Evolutionary conservation across 345 rosid species (phyloP).

Genomic region (Kernera saxatilis): DNA sequence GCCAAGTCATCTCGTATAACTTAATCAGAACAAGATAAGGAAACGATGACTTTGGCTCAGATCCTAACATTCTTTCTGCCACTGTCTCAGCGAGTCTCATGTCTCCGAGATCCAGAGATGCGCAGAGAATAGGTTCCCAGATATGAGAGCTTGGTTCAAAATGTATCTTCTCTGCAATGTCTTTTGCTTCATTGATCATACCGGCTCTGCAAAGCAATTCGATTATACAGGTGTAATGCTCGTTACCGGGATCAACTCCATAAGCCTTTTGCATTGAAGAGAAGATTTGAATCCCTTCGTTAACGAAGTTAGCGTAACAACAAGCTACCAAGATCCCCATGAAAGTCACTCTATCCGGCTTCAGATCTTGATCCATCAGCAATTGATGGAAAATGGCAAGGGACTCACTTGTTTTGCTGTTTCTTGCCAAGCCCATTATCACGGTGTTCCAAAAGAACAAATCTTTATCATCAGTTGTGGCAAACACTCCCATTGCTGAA

Average conservation of each 20-base stretch:
- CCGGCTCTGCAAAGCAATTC: conserved; percentile 47
- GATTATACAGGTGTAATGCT: conserved; percentile 54
- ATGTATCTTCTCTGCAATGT: conserved; percentile 40
- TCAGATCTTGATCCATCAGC: conserved; percentile 29
- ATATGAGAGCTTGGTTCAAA: conserved; percentile 37
- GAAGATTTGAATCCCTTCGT: conserved; percentile 48
- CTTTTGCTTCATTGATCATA: conserved; percentile 40
- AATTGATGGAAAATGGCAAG: conserved; percentile 40
- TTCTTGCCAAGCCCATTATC: conserved; percentile 51
- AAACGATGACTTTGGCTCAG: conserved; percentile 37
- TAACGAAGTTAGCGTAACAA: conserved; percentile 42
- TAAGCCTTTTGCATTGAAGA: conserved; percentile 44
- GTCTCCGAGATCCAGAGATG: conserved; percentile 35
- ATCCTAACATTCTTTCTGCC: conserved; percentile 43
- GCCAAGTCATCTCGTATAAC: conserved; percentile 49
- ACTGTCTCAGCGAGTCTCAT: conserved; percentile 35
- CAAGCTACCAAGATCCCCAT: conserved; percentile 61
- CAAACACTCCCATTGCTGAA: conserved; percentile 43
- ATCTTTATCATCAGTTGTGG: conserved; percentile 40
- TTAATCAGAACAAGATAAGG: conserved; percentile 46
- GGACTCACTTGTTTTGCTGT: conserved; percentile 42
- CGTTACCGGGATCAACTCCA: conserved; percentile 38
- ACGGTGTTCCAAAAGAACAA: conserved; percentile 66
- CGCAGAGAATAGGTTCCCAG: conserved; percentile 44
- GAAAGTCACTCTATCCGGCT: conserved; percentile 57